phyloP scores from a whole-genome alignment of 257 asterid species.

The Solanum peruvianum region DNA sequence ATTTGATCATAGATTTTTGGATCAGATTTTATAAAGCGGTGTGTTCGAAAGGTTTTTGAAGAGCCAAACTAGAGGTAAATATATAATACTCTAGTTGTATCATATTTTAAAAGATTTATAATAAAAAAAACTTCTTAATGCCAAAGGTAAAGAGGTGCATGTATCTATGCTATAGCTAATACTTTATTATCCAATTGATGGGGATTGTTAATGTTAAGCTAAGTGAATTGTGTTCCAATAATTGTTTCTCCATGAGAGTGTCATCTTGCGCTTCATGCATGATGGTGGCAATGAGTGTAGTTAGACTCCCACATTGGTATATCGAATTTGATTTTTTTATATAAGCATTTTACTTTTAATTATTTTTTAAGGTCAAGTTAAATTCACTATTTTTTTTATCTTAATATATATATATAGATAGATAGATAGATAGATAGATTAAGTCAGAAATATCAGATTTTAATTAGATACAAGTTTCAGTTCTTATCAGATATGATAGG shows the following conservation, averaged over 20 bases:
- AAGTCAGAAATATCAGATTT: not conserved
- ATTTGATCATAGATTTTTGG: not conserved
- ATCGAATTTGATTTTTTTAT: not conserved
- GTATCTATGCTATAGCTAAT: not conserved
- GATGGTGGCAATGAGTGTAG: conserved; percentile 52
- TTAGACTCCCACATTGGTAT: not conserved
- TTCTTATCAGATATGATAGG: not conserved
- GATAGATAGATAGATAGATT: too few species aligned
- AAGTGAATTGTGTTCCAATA: conserved; percentile 25
- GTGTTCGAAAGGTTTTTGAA: not conserved
- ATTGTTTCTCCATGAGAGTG: conserved; percentile 19
- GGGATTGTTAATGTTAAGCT: conserved; percentile 2
- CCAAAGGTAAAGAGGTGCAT: not conserved
- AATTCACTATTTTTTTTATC: not conserved
- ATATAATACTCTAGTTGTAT: not conserved
- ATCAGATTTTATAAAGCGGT: not conserved
- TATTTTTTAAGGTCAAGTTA: not conserved
- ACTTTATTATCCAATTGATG: not conserved
- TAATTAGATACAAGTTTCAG: not conserved
- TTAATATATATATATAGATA: not conserved
- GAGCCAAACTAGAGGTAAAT: not conserved
- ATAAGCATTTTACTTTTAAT: not conserved
- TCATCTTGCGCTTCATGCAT: conserved; percentile 13
- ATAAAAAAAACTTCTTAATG: not conserved
- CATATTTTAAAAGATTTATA: not conserved